A percentile compares a stretch with the other conserved stretches of the same genome.
Evolutionary conservation across 768 basidiomycete species (phyloP).

Genomic region (Tubosaeta sp.): DNA sequence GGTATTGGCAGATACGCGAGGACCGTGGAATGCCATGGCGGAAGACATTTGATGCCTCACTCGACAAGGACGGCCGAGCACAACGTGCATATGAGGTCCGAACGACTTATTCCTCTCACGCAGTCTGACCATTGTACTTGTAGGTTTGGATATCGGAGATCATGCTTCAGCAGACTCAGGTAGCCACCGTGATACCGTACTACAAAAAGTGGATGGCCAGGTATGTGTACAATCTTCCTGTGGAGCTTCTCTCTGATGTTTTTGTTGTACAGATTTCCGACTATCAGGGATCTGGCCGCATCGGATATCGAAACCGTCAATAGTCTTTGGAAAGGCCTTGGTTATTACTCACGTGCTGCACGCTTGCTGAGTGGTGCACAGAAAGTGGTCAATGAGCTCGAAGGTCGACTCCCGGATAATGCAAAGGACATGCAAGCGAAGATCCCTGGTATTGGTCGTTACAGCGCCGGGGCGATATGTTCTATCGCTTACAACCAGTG

Average conservation of each 20-base stretch:
- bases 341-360: slow-evolving; percentile 85
- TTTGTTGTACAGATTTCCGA: slow-evolving; percentile 61
- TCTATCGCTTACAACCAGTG: slow-evolving; percentile 86
- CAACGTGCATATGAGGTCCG: slow-evolving; percentile 91
- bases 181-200: slow-evolving; percentile 89
- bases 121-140: not conserved
- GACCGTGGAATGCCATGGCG: slow-evolving; percentile 90
- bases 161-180: slow-evolving; percentile 97
- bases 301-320: slow-evolving; percentile 84
- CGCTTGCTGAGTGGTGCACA: slow-evolving; percentile 81
- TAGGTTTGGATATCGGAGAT: slow-evolving; percentile 91
- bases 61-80: slow-evolving; percentile 55
- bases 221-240: slow-evolving; percentile 36
- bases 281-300: slow-evolving; percentile 65
- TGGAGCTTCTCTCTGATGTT: not conserved
- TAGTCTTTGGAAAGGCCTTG: slow-evolving; percentile 85
- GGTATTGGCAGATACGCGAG: slow-evolving; percentile 69
- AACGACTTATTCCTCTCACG: not conserved
- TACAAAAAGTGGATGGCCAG: slow-evolving; percentile 84
- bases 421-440: slow-evolving; percentile 76
- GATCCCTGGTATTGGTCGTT: slow-evolving; percentile 85
- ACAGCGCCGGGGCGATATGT: slow-evolving; percentile 79
- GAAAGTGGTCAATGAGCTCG: slow-evolving; percentile 61
- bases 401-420: slow-evolving; percentile 73
- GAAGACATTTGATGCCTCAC: slow-evolving; percentile 56